Evolutionary conservation across 805 yeast species (phyloP).

Genomic region (Kregervanrija fluxuum): DNA sequence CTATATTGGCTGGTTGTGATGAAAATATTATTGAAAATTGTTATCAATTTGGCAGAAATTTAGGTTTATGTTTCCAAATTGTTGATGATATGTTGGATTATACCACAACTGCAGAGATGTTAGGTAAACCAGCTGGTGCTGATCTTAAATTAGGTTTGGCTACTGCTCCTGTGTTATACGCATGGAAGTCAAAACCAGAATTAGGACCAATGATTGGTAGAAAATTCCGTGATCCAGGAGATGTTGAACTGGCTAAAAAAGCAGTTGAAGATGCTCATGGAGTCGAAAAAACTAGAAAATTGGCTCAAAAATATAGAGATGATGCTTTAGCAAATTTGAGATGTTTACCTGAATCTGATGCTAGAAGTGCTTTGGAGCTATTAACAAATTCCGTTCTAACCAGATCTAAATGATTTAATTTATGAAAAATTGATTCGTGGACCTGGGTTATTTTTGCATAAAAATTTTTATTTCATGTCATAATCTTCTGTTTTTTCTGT

Average conservation of each 20-base stretch:
- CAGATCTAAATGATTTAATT: constrained; percentile 51
- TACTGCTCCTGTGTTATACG: constrained; percentile 91
- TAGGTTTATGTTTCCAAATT: constrained; percentile 92
- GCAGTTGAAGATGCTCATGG: constrained; percentile 71
- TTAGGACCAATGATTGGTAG: constrained; percentile 79
- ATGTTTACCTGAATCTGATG: constrained; percentile 78
- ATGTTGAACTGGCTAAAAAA: constrained; percentile 70
- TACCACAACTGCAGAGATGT: constrained; percentile 72
- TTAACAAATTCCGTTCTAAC: constrained; percentile 78
- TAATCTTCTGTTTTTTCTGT: no score
- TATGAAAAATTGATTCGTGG: no score
- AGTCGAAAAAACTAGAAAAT: constrained; percentile 60
- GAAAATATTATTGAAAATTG: constrained; percentile 73
- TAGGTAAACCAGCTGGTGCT: constrained; percentile 96
- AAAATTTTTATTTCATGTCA: no score
- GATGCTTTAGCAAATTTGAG: constrained; percentile 69
- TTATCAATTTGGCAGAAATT: constrained; percentile 85
- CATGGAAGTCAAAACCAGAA: constrained; percentile 85
- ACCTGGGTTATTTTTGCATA: no score
- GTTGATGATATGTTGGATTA: constrained; percentile 96
- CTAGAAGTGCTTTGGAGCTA: constrained; percentile 79
- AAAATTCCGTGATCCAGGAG: constrained; percentile 75
- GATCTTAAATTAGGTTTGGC: constrained; percentile 92
- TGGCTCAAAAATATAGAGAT: constrained; percentile 75
- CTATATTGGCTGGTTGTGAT: constrained; percentile 81